phyloP scores from a whole-genome alignment of 495 filamentous ascomycete species.

The Bacidia rubella region DNA sequence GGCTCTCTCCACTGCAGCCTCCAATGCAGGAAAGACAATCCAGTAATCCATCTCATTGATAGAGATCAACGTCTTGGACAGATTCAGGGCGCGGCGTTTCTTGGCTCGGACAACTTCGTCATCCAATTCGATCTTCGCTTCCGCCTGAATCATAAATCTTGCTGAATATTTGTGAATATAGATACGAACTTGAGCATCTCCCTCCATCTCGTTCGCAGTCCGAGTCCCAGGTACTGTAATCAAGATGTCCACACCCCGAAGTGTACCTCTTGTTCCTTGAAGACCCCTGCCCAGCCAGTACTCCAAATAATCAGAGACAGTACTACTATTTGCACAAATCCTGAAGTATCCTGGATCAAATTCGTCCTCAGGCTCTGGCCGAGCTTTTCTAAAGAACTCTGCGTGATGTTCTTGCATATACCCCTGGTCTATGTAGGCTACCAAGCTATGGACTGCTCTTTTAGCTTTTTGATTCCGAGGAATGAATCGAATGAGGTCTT shows the following conservation, averaged over 20 bases:
- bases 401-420: not conserved
- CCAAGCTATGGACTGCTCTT: not conserved
- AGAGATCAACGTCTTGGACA: not conserved
- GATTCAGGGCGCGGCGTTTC: not conserved
- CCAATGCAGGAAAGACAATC: not conserved
- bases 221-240: not conserved
- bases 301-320: too few relatives aligned
- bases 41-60: not conserved
- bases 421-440: not conserved
- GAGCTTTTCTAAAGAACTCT: too few relatives aligned
- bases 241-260: not conserved
- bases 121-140: not conserved
- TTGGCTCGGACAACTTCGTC: not conserved
- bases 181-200: not conserved
- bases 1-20: not conserved
- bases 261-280: too few relatives aligned
- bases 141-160: not conserved
- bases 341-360: too few relatives aligned
- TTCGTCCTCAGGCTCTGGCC: too few relatives aligned
- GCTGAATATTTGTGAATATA: not conserved
- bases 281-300: too few relatives aligned
- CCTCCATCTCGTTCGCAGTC: not conserved
- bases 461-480: not conserved
- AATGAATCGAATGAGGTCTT: not conserved
- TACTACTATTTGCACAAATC: too few relatives aligned